phyloP scores from a whole-genome alignment of 768 basidiomycete genomes.

The Psilocybe azurescens region DNA sequence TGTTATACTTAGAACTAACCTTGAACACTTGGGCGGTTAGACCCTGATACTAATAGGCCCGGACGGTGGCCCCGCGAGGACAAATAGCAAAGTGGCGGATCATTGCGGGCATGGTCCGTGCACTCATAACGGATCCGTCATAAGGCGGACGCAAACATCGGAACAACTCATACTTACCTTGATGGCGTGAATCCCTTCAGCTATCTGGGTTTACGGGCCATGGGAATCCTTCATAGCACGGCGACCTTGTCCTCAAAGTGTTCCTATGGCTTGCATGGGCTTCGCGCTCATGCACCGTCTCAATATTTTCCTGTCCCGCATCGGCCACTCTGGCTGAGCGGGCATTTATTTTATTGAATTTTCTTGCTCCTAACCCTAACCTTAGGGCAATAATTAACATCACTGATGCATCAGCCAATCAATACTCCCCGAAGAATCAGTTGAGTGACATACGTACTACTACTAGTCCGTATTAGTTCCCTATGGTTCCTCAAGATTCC shows the following conservation, averaged over 20 bases:
- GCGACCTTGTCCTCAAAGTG: constrained; percentile 30
- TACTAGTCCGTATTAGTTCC: no score
- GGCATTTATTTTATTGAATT: constrained; percentile 33
- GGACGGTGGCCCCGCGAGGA: no score
- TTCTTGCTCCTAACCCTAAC: constrained; percentile 24
- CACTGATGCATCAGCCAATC: no score
- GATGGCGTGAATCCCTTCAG: constrained; percentile 27
- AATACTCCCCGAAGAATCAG: no score
- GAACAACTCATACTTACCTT: constrained; percentile 26
- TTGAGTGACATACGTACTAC: no score
- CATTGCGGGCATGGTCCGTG: not conserved
- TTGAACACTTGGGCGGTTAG: no score
- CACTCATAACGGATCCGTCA: not conserved
- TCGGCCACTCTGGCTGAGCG: constrained; percentile 64
- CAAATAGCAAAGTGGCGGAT: not conserved
- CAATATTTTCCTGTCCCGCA: constrained; percentile 77
- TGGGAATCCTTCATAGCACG: constrained; percentile 27
- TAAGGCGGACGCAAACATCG: not conserved
- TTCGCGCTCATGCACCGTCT: constrained; percentile 75
- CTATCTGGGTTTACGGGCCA: constrained; percentile 25
- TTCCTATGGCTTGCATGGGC: constrained; percentile 58
- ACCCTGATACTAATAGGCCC: no score
- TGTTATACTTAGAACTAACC: no score
- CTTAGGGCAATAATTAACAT: not conserved
- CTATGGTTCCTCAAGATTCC: no score